Evolutionary conservation across 768 basidiomycete species (phyloP), one percentile per base, ranked within the genome.

Genomic region (Hygrocybe coccinea): DNA sequence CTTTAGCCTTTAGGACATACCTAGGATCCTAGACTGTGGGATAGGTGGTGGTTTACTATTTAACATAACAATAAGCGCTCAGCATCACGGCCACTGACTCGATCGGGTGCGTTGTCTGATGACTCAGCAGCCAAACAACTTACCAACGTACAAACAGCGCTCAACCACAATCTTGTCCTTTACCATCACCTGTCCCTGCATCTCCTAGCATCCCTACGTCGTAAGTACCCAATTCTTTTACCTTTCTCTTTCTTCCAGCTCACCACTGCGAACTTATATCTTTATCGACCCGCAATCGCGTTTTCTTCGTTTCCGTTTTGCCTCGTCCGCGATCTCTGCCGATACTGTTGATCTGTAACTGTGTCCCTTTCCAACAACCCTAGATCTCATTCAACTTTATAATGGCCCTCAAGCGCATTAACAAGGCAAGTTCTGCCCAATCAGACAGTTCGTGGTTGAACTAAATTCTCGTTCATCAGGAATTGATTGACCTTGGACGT

Each of bases 391-490:
- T 65, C 57, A 54, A 59, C 44, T n/a, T 22, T 46, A 22, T 22
- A 17, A 97, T 97, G 95, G 94, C 95, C 68, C 82, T 97, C 64
- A 97, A 95, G 82, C 95, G 95, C 82, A 98, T 98, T 79, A 95
- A 95, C 88, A 98, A 97, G 89, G 94, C 91, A 59, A 41, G 67
- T 44, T 56, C 43, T 44, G 33, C 33, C 55, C 56, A 50, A 54
- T 35, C 55, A 43, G 7, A 29, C 36, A 11, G 17, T 7, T 33
- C 17, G 3, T 35, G n/a, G 12, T 51, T 11, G 21, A 22, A 22
- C 6, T 25, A 12, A 8, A 17, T 29, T n/a, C 14, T 41, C 50
- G 55, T 22, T 59, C 24, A 68, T 46, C 66, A 99, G 97, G 97
- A 99, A 86, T 84, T 98, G 81, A 81, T 91, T 73, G 97, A 99